phyloP scores from a whole-genome alignment of 2,329 filamentous ascomycete genomes.

The Aspergillus caelatus region DNA sequence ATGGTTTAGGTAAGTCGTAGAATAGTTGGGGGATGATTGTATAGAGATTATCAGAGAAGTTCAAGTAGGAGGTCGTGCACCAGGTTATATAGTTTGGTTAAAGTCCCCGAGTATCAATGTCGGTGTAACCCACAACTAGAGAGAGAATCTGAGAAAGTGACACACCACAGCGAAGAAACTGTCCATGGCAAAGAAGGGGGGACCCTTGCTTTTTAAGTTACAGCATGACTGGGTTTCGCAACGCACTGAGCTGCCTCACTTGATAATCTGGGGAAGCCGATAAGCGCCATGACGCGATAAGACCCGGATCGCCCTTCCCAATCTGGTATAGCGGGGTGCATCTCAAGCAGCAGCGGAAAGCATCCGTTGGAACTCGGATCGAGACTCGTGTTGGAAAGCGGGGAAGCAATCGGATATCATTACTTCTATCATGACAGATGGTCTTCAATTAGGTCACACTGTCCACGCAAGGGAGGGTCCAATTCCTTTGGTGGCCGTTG shows the following conservation, averaged over 20 bases:
- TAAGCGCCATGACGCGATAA: slow-evolving; percentile 19
- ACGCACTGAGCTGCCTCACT: slow-evolving; percentile 8
- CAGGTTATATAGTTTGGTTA: neutral
- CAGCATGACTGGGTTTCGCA: neutral
- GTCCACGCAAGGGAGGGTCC: neutral
- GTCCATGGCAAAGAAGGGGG: neutral
- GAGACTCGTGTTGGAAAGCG: neutral
- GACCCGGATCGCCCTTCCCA: slow-evolving; percentile 60
- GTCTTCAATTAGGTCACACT: neutral
- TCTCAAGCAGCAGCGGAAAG: neutral
- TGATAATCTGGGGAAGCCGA: neutral
- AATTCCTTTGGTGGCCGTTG: no score
- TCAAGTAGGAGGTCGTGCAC: neutral
- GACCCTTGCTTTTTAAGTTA: neutral
- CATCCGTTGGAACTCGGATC: neutral
- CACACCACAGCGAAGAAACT: neutral
- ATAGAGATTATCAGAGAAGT: neutral
- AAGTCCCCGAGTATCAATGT: slow-evolving; percentile 1
- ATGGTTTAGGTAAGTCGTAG: slow-evolving; percentile 39
- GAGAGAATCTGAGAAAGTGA: neutral
- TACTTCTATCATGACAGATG: neutral
- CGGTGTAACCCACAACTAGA: neutral
- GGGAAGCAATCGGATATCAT: neutral
- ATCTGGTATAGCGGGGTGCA: slow-evolving; percentile 49
- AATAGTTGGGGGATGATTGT: neutral